Conservation (phyloP, 306 rosid genomes). For the Acmispon strigosus region DNA sequence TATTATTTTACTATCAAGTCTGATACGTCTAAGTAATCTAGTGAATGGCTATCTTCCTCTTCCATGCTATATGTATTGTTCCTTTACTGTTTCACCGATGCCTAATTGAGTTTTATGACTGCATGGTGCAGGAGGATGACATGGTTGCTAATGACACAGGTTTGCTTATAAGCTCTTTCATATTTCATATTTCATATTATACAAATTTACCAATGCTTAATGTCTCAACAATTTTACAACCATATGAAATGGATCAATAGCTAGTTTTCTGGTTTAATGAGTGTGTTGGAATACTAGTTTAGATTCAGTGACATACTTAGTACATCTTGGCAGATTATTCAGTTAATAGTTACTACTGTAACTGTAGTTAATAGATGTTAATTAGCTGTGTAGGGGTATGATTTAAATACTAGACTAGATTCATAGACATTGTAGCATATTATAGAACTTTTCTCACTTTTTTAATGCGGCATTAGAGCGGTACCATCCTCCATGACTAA, state of each 20-base stretch:
- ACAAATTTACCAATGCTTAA: neutral
- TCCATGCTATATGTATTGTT: neutral
- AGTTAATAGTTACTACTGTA: neutral
- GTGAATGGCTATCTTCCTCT: neutral
- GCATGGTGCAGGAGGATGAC: slow-evolving; percentile 62
- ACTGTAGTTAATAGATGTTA: neutral
- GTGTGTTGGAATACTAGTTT: neutral
- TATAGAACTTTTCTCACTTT: too few species aligned
- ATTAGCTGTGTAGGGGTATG: neutral
- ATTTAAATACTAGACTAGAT: neutral
- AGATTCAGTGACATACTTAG: neutral
- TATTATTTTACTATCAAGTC: neutral
- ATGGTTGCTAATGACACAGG: slow-evolving; percentile 67
- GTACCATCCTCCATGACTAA: too few species aligned
- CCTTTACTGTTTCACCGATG: neutral
- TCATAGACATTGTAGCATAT: neutral
- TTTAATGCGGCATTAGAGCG: too few species aligned
- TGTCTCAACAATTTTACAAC: neutral
- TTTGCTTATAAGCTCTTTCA: slow-evolving; percentile 30
- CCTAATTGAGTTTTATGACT: slow-evolving; percentile 29
- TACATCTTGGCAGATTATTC: neutral
- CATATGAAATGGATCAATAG: neutral
- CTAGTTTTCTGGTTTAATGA: neutral
- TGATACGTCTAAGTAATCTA: neutral
- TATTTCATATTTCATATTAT: slow-evolving; percentile 7